Conservation (phyloP, 371 early-diverging fungal genomes). For the Mucor circinelloides region DNA sequence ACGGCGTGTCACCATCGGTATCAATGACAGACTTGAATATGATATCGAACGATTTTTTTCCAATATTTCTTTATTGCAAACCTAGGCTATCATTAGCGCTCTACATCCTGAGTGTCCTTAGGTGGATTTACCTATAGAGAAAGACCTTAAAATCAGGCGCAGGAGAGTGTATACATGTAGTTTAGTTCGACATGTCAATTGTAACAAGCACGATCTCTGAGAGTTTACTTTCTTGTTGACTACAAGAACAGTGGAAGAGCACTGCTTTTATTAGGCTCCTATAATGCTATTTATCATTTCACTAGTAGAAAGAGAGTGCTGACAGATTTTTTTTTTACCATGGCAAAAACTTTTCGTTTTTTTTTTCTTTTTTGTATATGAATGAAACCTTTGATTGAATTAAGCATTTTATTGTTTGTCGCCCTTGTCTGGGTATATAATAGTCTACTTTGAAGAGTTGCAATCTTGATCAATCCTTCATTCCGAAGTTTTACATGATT, state of each 20-base stretch:
- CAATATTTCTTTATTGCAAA: not conserved
- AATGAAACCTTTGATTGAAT: not conserved
- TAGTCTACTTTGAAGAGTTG: not conserved
- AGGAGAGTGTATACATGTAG: not conserved
- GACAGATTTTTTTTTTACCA: not conserved
- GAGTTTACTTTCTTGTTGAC: not conserved
- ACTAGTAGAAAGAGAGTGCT: not conserved
- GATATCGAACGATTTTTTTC: constrained; percentile 21
- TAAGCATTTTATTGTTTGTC: not conserved
- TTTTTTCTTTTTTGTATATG: not conserved
- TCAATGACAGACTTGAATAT: constrained; percentile 8
- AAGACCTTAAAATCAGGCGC: not conserved
- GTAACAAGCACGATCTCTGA: not conserved
- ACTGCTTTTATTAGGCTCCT: not conserved
- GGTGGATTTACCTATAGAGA: not conserved
- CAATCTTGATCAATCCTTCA: not conserved
- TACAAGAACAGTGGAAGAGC: not conserved
- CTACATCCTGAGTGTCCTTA: not conserved
- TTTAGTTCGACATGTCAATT: not conserved
- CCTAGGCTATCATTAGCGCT: not conserved
- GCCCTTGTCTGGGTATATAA: not conserved
- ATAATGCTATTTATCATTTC: not conserved
- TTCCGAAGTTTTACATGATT: not conserved
- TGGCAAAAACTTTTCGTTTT: not conserved
- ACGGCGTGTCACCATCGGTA: constrained; percentile 1